phyloP scores from a whole-genome alignment of 768 basidiomycete genomes.

The Boletus vinaceobasis region DNA sequence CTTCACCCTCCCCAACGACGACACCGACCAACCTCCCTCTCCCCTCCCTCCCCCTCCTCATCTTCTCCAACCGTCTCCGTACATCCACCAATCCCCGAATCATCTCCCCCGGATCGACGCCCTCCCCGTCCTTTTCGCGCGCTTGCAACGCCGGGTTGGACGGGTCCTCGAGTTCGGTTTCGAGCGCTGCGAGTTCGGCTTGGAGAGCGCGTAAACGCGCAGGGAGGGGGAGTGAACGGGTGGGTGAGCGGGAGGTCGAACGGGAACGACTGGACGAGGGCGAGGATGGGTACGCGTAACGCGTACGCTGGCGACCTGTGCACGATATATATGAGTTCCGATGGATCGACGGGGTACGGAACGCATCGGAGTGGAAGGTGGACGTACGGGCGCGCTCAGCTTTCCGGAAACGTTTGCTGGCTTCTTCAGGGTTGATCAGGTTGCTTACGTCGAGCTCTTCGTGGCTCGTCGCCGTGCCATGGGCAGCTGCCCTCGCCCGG shows the following conservation, averaged over 20 bases:
- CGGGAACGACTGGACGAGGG: conserved; percentile 43
- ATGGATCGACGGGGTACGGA: neutral
- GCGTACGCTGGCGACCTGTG: conserved; percentile 49
- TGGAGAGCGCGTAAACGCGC: conserved; percentile 65
- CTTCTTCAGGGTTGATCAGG: conserved; percentile 63
- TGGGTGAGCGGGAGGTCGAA: conserved; percentile 32
- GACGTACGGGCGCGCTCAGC: conserved; percentile 62
- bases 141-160: conserved; percentile 67
- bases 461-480: conserved; percentile 36
- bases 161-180: conserved; percentile 78
- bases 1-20: conserved; percentile 37
- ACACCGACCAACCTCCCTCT: conserved; percentile 59
- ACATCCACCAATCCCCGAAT: conserved; percentile 78
- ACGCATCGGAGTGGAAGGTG: too few relatives aligned
- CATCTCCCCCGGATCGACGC: conserved; percentile 69
- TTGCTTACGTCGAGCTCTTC: conserved; percentile 72
- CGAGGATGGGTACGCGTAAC: conserved; percentile 71
- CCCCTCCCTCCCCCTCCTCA: conserved; percentile 63
- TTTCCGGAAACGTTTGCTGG: conserved; percentile 64
- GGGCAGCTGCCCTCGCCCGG: conserved; percentile 27
- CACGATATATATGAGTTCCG: neutral
- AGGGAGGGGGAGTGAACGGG: conserved; percentile 44
- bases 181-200: conserved; percentile 74
- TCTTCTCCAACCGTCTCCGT: conserved; percentile 62
- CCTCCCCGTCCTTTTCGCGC: conserved; percentile 45